Base-by-base conservation (phyloP, 2,329 filamentous ascomycete species). In the Knufia fluminis region DNA sequence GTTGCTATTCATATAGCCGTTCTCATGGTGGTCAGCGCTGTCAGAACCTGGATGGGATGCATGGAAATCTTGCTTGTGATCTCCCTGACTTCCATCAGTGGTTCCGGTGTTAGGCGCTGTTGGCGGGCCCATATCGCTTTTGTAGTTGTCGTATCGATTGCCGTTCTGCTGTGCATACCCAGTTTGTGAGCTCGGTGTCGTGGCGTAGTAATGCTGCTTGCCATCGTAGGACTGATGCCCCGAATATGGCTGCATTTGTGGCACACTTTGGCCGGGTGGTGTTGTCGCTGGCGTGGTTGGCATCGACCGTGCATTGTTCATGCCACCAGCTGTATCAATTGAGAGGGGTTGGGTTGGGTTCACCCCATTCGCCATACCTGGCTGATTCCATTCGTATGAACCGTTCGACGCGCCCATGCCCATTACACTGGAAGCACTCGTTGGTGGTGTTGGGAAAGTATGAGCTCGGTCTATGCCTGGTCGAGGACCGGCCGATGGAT, bases 361-460 rank as follows among this genome's bases (percentile, higher is more conserved):
- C 42, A 76, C 70, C 17, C 65, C 67, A n/a, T 76, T 75, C 54
- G 71, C 76, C 74, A 86, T 83, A 54, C 77, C 76, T 61, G 78
- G 76, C 51, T 70, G 68, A 67, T 78, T 75, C 86, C 90, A 96
- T 63, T 90, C 84, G 65, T 91, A 94, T 35, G 78, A 84, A 57
- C 69, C 76, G 28, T 87, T 85, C 33, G 85, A 82, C 56, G 78
- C 78, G 40, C 82, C 81, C 76, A 94, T 87, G 53, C 78, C 71
- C 70, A 82, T 88, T 40, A 94, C 80, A 66, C 88, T 87, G 0
- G 89, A 92, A n/a, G 89, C 86, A 65, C 87, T 96, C 0, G 90
- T 87, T 1, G 91, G 90, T 31, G 91, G 91, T 2, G 91, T 96
- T 2, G 91, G 90, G 68, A 96, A 96, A 1, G 89, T 94, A 65